Conservation (phyloP, 2,329 filamentous ascomycete genomes). For the Penicillium sp. region DNA sequence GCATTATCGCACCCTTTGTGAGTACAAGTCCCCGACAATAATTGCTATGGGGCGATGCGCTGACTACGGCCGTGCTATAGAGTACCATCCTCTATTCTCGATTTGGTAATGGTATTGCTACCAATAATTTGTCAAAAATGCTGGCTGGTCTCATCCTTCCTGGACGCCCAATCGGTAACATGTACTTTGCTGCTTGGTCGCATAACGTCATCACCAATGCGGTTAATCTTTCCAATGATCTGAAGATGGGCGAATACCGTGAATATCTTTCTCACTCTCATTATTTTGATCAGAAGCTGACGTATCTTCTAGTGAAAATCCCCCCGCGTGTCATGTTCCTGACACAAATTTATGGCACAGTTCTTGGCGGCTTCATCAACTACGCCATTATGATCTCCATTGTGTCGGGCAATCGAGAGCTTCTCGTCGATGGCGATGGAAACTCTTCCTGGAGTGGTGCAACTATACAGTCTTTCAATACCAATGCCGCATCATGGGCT, state of each 20-base stretch:
- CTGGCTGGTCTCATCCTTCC: constrained; percentile 53
- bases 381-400: constrained; percentile 58
- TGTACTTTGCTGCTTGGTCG: constrained; percentile 60
- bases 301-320: constrained; percentile 42
- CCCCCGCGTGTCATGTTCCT: constrained; percentile 56
- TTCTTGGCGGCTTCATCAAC: constrained; percentile 55
- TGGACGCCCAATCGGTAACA: constrained; percentile 54
- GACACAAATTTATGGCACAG: constrained; percentile 56
- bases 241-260: constrained; percentile 61
- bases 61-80: constrained; percentile 27
- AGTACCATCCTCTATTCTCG: constrained; percentile 54
- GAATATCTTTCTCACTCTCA: constrained; percentile 21
- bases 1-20: constrained; percentile 22
- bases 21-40: constrained; percentile 1
- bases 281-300: constrained; percentile 23
- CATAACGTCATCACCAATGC: constrained; percentile 55
- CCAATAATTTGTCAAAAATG: constrained; percentile 60
- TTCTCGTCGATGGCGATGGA: constrained; percentile 49
- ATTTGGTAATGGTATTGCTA: constrained; percentile 58
- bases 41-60: not conserved
- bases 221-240: constrained; percentile 52
- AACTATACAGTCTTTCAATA: constrained; percentile 45
- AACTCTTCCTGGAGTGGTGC: constrained; percentile 55
- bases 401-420: constrained; percentile 48
- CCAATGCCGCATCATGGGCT: constrained; percentile 43